Percentiles rank a stretch among this genome's conserved stretches.
Conservation (phyloP, 352 stramenopile species). For the Phytopythium delawarense region DNA sequence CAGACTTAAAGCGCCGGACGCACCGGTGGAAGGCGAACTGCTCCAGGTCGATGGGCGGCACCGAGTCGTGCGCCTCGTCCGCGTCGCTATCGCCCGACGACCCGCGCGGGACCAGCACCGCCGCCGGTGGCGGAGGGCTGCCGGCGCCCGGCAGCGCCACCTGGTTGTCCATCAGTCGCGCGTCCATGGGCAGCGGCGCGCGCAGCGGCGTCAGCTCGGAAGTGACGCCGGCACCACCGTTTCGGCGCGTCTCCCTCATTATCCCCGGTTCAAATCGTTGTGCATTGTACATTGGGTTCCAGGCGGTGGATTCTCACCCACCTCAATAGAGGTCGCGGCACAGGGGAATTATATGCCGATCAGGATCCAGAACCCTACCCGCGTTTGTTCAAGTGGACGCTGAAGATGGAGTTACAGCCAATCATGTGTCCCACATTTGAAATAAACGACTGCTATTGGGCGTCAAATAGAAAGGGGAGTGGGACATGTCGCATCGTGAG, state of each 20-base stretch:
- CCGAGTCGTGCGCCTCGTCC: conserved; percentile 8
- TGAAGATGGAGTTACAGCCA: neutral
- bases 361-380: neutral
- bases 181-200: conserved; percentile 16
- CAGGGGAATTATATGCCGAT: neutral
- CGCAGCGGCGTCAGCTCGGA: conserved; percentile 20
- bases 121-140: neutral
- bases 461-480: too few species aligned
- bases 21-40: conserved; percentile 43
- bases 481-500: too few species aligned
- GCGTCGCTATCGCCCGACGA: conserved; percentile 10
- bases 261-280: too few species aligned
- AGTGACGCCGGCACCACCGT: neutral
- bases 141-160: conserved; percentile 2
- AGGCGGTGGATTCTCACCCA: neutral
- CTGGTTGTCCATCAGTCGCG: conserved; percentile 31
- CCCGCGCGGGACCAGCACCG: neutral
- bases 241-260: neutral
- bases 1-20: neutral
- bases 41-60: conserved; percentile 12
- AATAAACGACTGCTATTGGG: too few species aligned
- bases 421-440: neutral
- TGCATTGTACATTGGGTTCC: too few species aligned
- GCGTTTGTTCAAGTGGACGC: neutral
- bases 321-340: neutral